These are phyloP conservation scores for Vigna unguiculata DNA, from an alignment of 306 rosid genomes.

Conservation along the genomic window DNA sequence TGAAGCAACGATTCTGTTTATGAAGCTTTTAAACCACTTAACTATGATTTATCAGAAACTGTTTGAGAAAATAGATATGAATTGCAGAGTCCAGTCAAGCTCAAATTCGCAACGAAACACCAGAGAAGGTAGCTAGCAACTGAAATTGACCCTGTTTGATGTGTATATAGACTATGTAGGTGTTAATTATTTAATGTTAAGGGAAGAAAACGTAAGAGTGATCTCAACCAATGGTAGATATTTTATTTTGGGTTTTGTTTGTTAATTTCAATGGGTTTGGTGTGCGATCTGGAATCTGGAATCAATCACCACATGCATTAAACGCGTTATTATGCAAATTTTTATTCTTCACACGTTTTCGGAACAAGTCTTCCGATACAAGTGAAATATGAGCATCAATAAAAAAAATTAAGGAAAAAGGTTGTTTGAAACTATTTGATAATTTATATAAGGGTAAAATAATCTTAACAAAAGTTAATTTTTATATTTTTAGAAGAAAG, in stretches of 20 bases:
- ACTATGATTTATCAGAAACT: background rate
- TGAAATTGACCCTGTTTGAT: conserved; percentile 33
- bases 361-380: background rate
- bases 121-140: conserved; percentile 22
- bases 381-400: too few relatives aligned
- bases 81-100: conserved; percentile 40
- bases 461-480: too few relatives aligned
- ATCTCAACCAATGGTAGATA: conserved; percentile 22
- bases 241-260: background rate
- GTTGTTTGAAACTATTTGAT: too few relatives aligned
- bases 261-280: conserved; percentile 35
- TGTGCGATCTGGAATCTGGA: conserved; percentile 22
- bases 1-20: too few relatives aligned
- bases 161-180: background rate
- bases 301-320: conserved; percentile 46
- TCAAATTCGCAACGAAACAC: conserved; percentile 23
- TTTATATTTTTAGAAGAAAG: too few relatives aligned
- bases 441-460: too few relatives aligned
- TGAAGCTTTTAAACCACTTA: too few relatives aligned
- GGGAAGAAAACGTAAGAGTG: conserved; percentile 5
- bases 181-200: conserved; percentile 32
- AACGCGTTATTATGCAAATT: conserved; percentile 18
- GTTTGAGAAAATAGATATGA: conserved; percentile 19
- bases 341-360: conserved; percentile 9
- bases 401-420: too few relatives aligned